Evolutionary conservation across 768 basidiomycete species (phyloP), one percentile per base, ranked within the genome.

Genomic region (Tricholoma furcatifolium): DNA sequence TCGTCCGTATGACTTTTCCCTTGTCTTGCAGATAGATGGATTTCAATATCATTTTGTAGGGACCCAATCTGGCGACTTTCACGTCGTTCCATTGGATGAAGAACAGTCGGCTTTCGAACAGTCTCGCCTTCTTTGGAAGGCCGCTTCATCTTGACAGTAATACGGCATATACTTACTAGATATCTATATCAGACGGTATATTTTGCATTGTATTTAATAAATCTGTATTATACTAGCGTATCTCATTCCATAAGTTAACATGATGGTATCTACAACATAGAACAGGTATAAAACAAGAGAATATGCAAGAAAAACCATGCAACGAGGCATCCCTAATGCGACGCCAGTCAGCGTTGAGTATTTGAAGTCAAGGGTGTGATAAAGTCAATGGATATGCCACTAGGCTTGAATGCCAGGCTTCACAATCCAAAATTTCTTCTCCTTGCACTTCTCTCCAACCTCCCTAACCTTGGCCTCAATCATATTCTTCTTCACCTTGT

Each of bases 381-480:
- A n/a, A n/a, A n/a, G n/a, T n/a, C n/a, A 17, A 39, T 48, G 11
- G 43, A 47, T 27, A 32, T 20, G 21, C 17, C 23, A 41, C 35
- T 40, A 42, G 34, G 62, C 67, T 65, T 65, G 56, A 45, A 70
- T 46, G 41, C 61, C 56, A 45, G 75, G 68, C 60, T 84, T 87
- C 27, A 93, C 74, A 31, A 86, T 69, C 92, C 92, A 94, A 53
- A 84, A 68, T 65, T 82, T 89, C 70, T 76, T 82, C 53, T 83
- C 80, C 65, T 81, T 87, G 60, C 81, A 84, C 63, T 88, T 92
- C 68, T 85, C 87, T 14, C 81, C 76, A 11, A 92, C 78, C 67
- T 92, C 89, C 42, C 80, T 76, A 34, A 94, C 74, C 66, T 93
- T 93, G 2, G 83, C 84, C 67, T 91, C 89, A 41, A 94, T 84